These are phyloP conservation scores for Mycena amicta DNA, from an alignment of 768 basidiomycete genomes.

Conservation along the genomic window DNA sequence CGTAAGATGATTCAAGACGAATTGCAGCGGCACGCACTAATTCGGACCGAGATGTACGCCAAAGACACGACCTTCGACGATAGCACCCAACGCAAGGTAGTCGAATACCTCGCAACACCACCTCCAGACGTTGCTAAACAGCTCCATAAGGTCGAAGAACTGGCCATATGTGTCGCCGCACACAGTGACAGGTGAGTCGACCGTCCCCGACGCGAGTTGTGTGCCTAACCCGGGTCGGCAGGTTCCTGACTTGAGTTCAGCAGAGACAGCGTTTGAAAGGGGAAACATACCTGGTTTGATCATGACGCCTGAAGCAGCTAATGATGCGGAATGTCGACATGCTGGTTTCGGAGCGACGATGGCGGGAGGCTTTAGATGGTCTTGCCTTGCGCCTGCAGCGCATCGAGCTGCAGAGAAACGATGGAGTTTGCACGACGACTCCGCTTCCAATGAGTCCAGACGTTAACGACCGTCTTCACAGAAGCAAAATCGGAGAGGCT, in stretches of 20 bases:
- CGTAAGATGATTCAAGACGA: too few relatives aligned
- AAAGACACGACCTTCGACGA: conserved; percentile 96
- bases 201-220: conserved; percentile 97
- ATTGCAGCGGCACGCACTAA: too few relatives aligned
- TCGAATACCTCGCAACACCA: conserved; percentile 98
- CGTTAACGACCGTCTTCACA: too few relatives aligned
- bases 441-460: conserved; percentile 91
- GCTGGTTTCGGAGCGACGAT: conserved; percentile 69
- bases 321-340: conserved; percentile 93
- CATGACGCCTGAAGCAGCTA: conserved; percentile 96
- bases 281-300: conserved; percentile 84
- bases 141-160: conserved; percentile 91
- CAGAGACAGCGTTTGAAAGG: too few relatives aligned
- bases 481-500: too few relatives aligned
- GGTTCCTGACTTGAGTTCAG: conserved; percentile 52
- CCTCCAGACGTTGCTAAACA: conserved; percentile 86
- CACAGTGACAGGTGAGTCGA: conserved; percentile 96
- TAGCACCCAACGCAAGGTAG: conserved; percentile 91
- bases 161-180: conserved; percentile 86
- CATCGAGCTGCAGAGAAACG: conserved; percentile 94
- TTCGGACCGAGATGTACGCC: conserved; percentile 96
- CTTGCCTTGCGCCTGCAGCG: conserved; percentile 78
- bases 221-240: conserved; percentile 82
- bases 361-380: not conserved
- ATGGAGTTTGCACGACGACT: conserved; percentile 95